Evolutionary conservation across 1,139 yeast genomes (phyloP).

Genomic region (Taiozyma sp.): DNA sequence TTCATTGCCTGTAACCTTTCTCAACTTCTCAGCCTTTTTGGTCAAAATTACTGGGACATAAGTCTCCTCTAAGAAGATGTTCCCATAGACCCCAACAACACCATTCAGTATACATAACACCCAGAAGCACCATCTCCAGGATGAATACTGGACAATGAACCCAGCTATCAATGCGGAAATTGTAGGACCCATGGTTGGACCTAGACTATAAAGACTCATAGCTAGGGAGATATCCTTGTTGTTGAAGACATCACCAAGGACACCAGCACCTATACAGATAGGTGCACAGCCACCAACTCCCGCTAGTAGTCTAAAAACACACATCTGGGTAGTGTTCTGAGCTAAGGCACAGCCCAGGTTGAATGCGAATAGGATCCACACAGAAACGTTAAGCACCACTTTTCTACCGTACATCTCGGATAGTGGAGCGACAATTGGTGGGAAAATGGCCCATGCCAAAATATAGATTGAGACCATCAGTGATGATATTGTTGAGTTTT

Average conservation of each 20-base stretch:
- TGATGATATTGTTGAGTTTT: conserved; percentile 35
- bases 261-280: conserved; percentile 67
- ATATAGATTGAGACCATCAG: conserved; percentile 54
- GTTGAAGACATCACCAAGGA: conserved; percentile 55
- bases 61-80: conserved; percentile 45
- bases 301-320: conserved; percentile 53
- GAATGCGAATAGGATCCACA: conserved; percentile 46
- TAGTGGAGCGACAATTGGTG: conserved; percentile 54
- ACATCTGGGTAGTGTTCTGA: conserved; percentile 46
- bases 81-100: conserved; percentile 38
- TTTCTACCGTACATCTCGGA: conserved; percentile 56
- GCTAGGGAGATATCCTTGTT: conserved; percentile 49
- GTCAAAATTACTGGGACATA: conserved; percentile 51
- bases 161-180: conserved; percentile 47
- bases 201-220: conserved; percentile 52
- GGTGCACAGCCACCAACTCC: conserved; percentile 67
- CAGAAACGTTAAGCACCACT: conserved; percentile 44
- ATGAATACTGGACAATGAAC: conserved; percentile 40
- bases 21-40: conserved; percentile 39
- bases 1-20: conserved; percentile 47
- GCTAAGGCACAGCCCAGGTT: conserved; percentile 55
- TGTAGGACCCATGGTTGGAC: conserved; percentile 58
- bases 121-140: conserved; percentile 62
- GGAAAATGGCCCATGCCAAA: conserved; percentile 59
- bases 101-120: conserved; percentile 53